Evolutionary conservation across 805 yeast genomes (phyloP), one percentile per base, ranked within the genome.

Genomic region (Blastobotrys peoriensis): DNA sequence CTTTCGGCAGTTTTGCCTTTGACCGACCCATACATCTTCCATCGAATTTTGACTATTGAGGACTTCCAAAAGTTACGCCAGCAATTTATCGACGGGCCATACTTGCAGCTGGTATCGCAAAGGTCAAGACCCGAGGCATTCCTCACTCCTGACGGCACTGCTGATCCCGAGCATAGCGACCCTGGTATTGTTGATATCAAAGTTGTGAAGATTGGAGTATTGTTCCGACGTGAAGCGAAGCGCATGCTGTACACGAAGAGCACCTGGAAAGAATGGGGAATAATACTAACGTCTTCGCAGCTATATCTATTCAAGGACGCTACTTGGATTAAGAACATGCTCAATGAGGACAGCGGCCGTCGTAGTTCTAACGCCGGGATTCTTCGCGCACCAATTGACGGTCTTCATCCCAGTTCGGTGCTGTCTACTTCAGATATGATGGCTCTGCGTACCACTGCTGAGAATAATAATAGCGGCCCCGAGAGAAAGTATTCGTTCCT

Each of bases 181-280:
- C 70, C 71, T 1, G 70, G 68, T 0, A 52, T 65, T 6, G 66
- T 67, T 6, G 63, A 62, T 22, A 57, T 68, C 46, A 60, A 61
- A 33, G 60, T 69, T 5, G 61, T 66, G 41, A 68, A 68, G 44
- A 53, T 65, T 15, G 74, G 74, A 1, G 46, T 65, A 8, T 44
- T 69, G 4, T 54, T 51, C 19, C 51, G 67, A 9, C 57, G 62
- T 8, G 72, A 69, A 47, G 54, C 52, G 21, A 62, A 59, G 46
- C 55, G 62, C 36, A 51, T 55, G 51, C 40, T 55, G 16, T 58
- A 55, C 18, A 56, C 59, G n/a, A 59, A 54, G 41, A 54, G 53
- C 3, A 50, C 54, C 5, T 65, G 67, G 69, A 58, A 62, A 18
- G 68, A 65, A 38, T 67, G 69, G 68, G 74, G 74, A 6, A 69